Evolutionary conservation across 1,284 basidiomycete genomes (phyloP), one percentile per base, ranked within the genome.

Genomic region (Ceratobasidium sp.): DNA sequence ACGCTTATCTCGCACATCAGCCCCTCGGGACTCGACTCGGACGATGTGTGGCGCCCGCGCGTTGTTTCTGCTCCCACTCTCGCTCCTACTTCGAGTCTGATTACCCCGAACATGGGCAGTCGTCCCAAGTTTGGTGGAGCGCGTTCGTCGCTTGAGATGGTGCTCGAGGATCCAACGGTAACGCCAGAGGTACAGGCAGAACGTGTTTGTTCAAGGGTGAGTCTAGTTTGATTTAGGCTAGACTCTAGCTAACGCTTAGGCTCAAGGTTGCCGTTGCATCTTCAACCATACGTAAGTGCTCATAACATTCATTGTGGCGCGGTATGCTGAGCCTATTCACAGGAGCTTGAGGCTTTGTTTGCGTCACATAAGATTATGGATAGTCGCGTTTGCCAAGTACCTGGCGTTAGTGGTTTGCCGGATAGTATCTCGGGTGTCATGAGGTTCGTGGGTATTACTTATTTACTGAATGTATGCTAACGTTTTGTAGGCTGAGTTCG

Each of bases 131-230:
- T 75, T 75, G 46, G 39, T 49, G 58, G 58, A 7, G 70, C 56
- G 15, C 72, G 72, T 26, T 66, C 61, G 72, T 66, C 72, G 20
- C 26, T 75, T 13, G 72, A 75, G 72, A 75, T 61, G 44, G 72
- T 75, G 42, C 72, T 66, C 61, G 72, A 75, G 61, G 72, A 75
- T 55, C 72, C 72, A n/a, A 60, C 10, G 9, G 61, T 44, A 26
- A 2, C 15, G 28, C 70, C 44, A 20, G 60, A 75, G 72, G 33
- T 60, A 2, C 72, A 49, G 46, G 72, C 72, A 3, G 72, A 75
- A n/a, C 66, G 72, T 75, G 23, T 75, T 75, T 75, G 42, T 75
- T 53, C 60, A 75, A 23, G 72, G 72, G 72, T 66, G 44, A 49
- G 66, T 68, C 26, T n/a, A n/a, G 51, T 23, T 28, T 55, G 53